Base-by-base conservation (phyloP, 345 rosid genomes). In the Anastatica hierochuntica region DNA sequence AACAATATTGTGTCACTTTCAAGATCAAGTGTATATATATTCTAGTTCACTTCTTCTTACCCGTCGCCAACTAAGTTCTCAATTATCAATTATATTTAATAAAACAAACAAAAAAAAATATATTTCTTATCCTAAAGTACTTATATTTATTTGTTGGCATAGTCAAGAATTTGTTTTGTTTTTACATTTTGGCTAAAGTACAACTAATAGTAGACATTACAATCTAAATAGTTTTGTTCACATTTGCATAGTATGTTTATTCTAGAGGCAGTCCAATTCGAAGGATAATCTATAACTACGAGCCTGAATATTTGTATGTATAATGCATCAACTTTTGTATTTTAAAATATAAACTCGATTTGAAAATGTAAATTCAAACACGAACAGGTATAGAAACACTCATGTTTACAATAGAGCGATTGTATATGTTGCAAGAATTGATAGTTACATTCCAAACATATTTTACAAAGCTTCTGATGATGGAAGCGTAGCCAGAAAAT, bases 41-140 rank as follows among this genome's bases (percentile, higher is more conserved):
- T 35, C 37, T 31, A 53, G 66, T 31, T 67, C 60, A 67, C 61
- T 59, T 67, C 61, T 53, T 67, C 71, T 58, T 59, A 67, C 55
- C 71, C 71, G 59, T 67, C 71, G 12, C 71, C 61, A 45, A 52
- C 71, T 67, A 67, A 50, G 43, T 51, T 27, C 19, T 26, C 36
- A 50, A 50, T 56, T 57, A 43, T 50, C 41, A 49, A 14, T 37
- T 50, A 36, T 29, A 37, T 66, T 51, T 44, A 58, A 54, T 66
- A 58, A 58, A 36, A 49, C 47, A 14, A 49, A 57, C 58, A 56
- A 46, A 56, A 42, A 8, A 1, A 40, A 16, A 11, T 26, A 23
- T 49, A 23, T 34, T 49, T 13, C 31, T 42, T 26, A 34, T 43
- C 53, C 20, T 18, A 43, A 66, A 51, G 48, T 50, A 66, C 50